These are phyloP conservation scores for Hansenula lynferdii DNA, from an alignment of 1,139 yeast genomes.

Conservation along the genomic window DNA sequence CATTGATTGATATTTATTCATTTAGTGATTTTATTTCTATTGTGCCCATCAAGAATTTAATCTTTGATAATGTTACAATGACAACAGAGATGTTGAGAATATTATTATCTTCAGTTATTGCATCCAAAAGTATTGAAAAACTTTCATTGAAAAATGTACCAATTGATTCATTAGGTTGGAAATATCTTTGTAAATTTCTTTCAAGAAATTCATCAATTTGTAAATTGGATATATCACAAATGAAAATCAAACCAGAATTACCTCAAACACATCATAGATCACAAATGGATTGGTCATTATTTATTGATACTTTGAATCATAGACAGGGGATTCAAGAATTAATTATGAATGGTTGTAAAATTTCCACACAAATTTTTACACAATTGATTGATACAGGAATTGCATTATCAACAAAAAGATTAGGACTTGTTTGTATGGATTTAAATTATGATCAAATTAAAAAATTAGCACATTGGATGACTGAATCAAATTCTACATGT, in stretches of 20 bases:
- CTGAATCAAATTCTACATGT: conserved; percentile 46
- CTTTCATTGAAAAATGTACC: conserved; percentile 76
- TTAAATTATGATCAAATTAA: conserved; percentile 52
- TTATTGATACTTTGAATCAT: conserved; percentile 49
- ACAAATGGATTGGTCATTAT: conserved; percentile 71
- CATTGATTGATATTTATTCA: conserved; percentile 82
- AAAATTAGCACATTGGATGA: conserved; percentile 59
- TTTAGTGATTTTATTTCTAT: conserved; percentile 85
- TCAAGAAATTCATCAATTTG: conserved; percentile 50
- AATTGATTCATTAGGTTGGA: conserved; percentile 71
- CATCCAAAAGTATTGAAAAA: conserved; percentile 58
- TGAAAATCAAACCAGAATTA: conserved; percentile 51
- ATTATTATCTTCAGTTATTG: conserved; percentile 55
- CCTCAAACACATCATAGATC: conserved; percentile 52
- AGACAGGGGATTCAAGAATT: conserved; percentile 82
- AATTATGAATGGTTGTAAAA: conserved; percentile 73
- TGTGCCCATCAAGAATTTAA: conserved; percentile 72
- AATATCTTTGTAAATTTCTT: conserved; percentile 65
- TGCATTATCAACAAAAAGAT: conserved; percentile 50
- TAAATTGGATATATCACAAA: conserved; percentile 79
- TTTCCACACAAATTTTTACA: conserved; percentile 44
- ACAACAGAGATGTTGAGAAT: conserved; percentile 77
- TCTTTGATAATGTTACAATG: conserved; percentile 79
- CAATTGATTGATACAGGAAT: conserved; percentile 51
- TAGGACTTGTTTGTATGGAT: conserved; percentile 76